phyloP scores from a whole-genome alignment of 2,329 filamentous ascomycete genomes.

The Capronia americana region DNA sequence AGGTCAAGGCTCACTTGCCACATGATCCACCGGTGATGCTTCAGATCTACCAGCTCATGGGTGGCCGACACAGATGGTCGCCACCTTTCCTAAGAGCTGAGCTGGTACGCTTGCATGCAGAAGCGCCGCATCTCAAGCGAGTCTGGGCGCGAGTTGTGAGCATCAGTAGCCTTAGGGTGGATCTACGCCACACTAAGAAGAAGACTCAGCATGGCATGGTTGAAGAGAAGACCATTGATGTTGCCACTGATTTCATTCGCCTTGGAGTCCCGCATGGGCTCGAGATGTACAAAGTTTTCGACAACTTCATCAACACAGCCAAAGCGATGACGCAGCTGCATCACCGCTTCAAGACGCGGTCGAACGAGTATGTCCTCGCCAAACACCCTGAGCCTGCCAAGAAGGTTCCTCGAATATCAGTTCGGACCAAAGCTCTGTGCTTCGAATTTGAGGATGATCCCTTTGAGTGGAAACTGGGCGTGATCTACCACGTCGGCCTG shows the following conservation, averaged over 20 bases:
- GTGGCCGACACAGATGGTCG: slow-evolving; percentile 85
- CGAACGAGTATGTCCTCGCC: slow-evolving; percentile 84
- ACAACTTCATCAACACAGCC: slow-evolving; percentile 85
- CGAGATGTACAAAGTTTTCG: slow-evolving; percentile 86
- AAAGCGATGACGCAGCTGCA: slow-evolving; percentile 92
- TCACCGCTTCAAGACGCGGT: slow-evolving; percentile 86
- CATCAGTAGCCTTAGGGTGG: slow-evolving; percentile 79
- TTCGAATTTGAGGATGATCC: slow-evolving; percentile 95
- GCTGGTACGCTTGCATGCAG: slow-evolving; percentile 82
- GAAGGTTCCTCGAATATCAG: slow-evolving; percentile 80
- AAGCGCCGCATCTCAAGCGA: slow-evolving; percentile 79
- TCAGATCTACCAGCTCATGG: slow-evolving; percentile 81
- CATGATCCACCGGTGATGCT: slow-evolving; percentile 90
- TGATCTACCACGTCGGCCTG: slow-evolving; percentile 88
- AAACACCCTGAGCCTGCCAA: slow-evolving; percentile 88
- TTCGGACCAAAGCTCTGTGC: slow-evolving; percentile 80
- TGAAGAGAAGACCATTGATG: slow-evolving; percentile 82
- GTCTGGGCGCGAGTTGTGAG: slow-evolving; percentile 88
- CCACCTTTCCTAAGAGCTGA: slow-evolving; percentile 79
- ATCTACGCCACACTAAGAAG: slow-evolving; percentile 76
- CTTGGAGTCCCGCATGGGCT: slow-evolving; percentile 90
- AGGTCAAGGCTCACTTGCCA: slow-evolving; percentile 88
- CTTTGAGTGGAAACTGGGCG: slow-evolving; percentile 95
- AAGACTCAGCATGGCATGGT: slow-evolving; percentile 68
- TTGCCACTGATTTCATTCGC: slow-evolving; percentile 83